Conservation (phyloP, 176 grass and related monocot species). For the Raddia guianensis region DNA sequence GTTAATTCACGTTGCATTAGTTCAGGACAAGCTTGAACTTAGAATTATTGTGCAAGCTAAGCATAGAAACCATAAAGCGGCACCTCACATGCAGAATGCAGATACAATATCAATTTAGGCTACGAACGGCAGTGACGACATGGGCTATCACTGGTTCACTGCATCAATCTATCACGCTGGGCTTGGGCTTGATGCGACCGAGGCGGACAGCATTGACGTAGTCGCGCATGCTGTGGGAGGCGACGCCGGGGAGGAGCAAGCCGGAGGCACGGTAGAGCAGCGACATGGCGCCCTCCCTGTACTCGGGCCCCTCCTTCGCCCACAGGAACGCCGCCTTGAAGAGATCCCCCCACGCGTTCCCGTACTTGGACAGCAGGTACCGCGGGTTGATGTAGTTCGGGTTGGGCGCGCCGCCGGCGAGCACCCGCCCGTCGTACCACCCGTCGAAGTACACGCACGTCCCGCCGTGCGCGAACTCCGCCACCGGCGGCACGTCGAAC, state of each 20-base stretch:
- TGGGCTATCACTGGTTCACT: background rate
- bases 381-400: slow-evolving; percentile 64
- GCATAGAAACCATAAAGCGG: too few species aligned
- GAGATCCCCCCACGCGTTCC: slow-evolving; percentile 53
- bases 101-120: too few species aligned
- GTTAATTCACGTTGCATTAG: too few species aligned
- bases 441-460: slow-evolving; percentile 69
- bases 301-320: slow-evolving; percentile 52
- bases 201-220: slow-evolving; percentile 72
- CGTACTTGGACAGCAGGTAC: slow-evolving; percentile 53
- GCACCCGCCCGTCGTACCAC: slow-evolving; percentile 54
- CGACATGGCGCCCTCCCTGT: slow-evolving; percentile 52
- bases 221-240: slow-evolving; percentile 70
- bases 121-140: background rate
- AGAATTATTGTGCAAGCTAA: too few species aligned
- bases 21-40: too few species aligned
- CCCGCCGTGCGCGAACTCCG: slow-evolving; percentile 55
- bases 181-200: slow-evolving; percentile 12
- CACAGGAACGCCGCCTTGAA: slow-evolving; percentile 56
- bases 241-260: slow-evolving; percentile 51
- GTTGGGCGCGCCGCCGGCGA: slow-evolving; percentile 55
- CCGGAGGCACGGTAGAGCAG: slow-evolving; percentile 55
- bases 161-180: too few species aligned
- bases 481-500: slow-evolving; percentile 49
- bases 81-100: too few species aligned